phyloP scores from a whole-genome alignment of 495 filamentous ascomycete species.

The Sordaria brevicollis region DNA sequence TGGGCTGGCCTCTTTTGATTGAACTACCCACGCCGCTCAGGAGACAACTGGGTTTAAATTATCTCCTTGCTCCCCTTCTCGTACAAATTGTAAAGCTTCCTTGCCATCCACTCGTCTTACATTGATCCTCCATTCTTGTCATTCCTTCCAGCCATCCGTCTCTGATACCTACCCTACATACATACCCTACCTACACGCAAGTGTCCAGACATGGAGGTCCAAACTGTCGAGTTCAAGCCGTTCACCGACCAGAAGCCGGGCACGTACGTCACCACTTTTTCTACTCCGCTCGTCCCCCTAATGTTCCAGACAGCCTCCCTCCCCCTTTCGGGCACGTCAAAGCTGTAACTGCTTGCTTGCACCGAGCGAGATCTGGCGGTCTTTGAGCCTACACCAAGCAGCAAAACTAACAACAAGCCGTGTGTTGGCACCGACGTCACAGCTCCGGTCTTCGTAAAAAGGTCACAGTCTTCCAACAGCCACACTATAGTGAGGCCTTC shows the following conservation, averaged over 20 bases:
- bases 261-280: conserved; percentile 70
- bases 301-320: conserved; percentile 12
- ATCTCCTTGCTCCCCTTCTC: background rate
- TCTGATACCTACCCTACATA: background rate
- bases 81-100: background rate
- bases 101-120: background rate
- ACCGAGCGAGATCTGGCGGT: background rate
- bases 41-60: background rate
- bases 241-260: conserved; percentile 96
- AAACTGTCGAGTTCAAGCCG: conserved; percentile 64
- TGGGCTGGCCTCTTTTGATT: background rate
- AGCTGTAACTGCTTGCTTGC: background rate
- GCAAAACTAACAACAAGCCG: background rate
- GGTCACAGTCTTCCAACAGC: conserved; percentile 93
- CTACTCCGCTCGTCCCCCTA: conserved; percentile 10
- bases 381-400: background rate
- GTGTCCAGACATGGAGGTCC: conserved; percentile 50
- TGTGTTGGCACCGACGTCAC: background rate
- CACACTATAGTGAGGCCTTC: conserved; percentile 92
- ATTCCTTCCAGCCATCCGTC: background rate
- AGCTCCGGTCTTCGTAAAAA: conserved; percentile 98
- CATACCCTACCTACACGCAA: background rate
- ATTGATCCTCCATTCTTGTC: background rate
- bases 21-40: background rate
- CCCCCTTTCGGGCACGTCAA: background rate